Evolutionary conservation across 352 stramenopile genomes (phyloP).

Genomic region (Thalassiosira mediterranea): DNA sequence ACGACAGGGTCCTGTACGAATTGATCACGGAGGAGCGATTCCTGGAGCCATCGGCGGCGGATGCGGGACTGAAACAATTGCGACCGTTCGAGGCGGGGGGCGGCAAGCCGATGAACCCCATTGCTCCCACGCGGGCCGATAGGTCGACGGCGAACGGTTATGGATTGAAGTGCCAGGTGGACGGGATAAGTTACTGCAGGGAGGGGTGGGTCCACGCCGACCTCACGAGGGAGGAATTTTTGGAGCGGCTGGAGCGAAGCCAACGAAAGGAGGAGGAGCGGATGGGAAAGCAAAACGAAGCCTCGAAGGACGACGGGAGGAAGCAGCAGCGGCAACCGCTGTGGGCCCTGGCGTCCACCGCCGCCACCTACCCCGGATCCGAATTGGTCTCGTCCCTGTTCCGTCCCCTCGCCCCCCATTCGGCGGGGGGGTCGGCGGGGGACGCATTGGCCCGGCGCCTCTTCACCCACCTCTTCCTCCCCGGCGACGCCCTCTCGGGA

Average conservation of each 20-base stretch:
- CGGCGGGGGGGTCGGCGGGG: slow-evolving; percentile 6
- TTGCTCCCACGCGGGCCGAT: slow-evolving; percentile 65
- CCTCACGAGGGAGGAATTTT: slow-evolving; percentile 74
- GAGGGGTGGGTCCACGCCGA: slow-evolving; percentile 74
- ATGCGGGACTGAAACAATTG: not conserved
- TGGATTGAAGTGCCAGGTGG: slow-evolving; percentile 71
- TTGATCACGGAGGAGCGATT: slow-evolving; percentile 70
- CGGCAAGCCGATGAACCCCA: slow-evolving; percentile 21
- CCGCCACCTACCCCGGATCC: slow-evolving; percentile 36
- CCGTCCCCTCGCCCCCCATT: slow-evolving; percentile 31
- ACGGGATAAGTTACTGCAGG: slow-evolving; percentile 60
- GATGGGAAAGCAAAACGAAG: slow-evolving; percentile 19
- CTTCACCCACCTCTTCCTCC: slow-evolving; percentile 79
- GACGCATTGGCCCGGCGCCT: slow-evolving; percentile 52
- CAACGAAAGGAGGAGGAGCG: slow-evolving; percentile 6
- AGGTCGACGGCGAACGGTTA: slow-evolving; percentile 58
- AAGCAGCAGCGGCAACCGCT: slow-evolving; percentile 28
- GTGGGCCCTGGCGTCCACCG: slow-evolving; percentile 56
- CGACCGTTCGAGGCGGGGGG: not conserved
- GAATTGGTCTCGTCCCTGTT: slow-evolving; percentile 37
- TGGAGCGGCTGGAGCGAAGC: slow-evolving; percentile 23
- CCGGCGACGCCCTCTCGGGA: slow-evolving; percentile 56
- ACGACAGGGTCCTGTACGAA: slow-evolving; percentile 73
- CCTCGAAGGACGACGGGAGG: slow-evolving; percentile 4
- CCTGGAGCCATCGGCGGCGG: slow-evolving; percentile 21